Evolutionary conservation across 768 basidiomycete species (phyloP).

Genomic region (Nidularia sp.): DNA sequence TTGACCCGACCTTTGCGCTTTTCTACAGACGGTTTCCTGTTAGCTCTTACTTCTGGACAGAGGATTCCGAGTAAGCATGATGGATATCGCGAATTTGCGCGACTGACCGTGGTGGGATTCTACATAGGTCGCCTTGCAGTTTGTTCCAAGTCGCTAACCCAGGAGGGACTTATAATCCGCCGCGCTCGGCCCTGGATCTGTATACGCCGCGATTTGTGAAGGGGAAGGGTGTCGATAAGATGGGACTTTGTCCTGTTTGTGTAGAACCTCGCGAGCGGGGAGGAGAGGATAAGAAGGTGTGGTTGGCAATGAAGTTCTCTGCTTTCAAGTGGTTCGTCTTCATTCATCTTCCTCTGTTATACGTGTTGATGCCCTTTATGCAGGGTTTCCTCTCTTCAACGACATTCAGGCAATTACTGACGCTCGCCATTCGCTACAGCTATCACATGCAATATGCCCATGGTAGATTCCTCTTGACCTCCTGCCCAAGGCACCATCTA

Average conservation of each 20-base stretch:
- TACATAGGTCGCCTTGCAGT: constrained; percentile 27
- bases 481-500: not conserved
- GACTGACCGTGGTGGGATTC: too few species aligned
- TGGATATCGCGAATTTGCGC: not conserved
- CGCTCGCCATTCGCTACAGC: constrained; percentile 26
- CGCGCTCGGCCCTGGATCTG: constrained; percentile 58
- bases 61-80: constrained; percentile 12
- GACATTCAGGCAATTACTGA: not conserved
- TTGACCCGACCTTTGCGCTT: constrained; percentile 47
- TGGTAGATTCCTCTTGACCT: constrained; percentile 34
- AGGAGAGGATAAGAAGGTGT: constrained; percentile 58
- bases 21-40: constrained; percentile 71
- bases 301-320: constrained; percentile 78
- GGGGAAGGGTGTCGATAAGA: constrained; percentile 63
- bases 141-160: constrained; percentile 32
- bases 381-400: not conserved
- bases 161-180: constrained; percentile 55
- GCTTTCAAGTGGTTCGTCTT: constrained; percentile 73
- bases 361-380: not conserved
- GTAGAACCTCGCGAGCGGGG: constrained; percentile 55
- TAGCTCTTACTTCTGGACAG: constrained; percentile 47
- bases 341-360: not conserved
- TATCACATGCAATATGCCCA: constrained; percentile 84
- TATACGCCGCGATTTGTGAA: constrained; percentile 79
- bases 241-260: constrained; percentile 78